phyloP scores from a whole-genome alignment of 495 filamentous ascomycete genomes.

The Cladorrhinum samala region DNA sequence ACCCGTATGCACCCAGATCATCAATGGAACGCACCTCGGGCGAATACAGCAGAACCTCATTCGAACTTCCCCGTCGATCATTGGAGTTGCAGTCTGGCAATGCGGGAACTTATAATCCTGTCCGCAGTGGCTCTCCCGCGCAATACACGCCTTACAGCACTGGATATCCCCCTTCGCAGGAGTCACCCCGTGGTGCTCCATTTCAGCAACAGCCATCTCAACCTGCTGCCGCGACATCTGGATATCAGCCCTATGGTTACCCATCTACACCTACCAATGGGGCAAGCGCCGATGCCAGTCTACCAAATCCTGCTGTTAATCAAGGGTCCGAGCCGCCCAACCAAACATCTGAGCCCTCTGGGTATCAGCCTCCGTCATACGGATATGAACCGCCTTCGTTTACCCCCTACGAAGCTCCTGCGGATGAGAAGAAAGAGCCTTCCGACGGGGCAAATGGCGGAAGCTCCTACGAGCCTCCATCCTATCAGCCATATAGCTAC shows the following conservation, averaged over 20 bases:
- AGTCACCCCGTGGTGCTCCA: constrained; percentile 9
- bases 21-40: constrained; percentile 41
- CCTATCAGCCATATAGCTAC: constrained; percentile 45
- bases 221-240: constrained; percentile 8
- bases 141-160: constrained; percentile 25
- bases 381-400: constrained; percentile 37
- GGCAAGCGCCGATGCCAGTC: neutral
- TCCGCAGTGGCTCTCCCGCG: constrained; percentile 18
- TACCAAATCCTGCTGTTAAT: constrained; percentile 13
- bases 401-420: constrained; percentile 27
- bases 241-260: constrained; percentile 24
- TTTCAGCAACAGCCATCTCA: constrained; percentile 12
- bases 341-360: constrained; percentile 9
- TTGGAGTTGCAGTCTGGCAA: constrained; percentile 37
- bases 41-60: constrained; percentile 37
- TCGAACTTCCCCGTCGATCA: constrained; percentile 37
- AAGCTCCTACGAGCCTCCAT: constrained; percentile 44
- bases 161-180: constrained; percentile 13
- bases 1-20: constrained; percentile 36
- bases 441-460: constrained; percentile 16
- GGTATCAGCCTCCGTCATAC: constrained; percentile 39
- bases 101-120: constrained; percentile 28
- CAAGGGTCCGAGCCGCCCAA: constrained; percentile 1
- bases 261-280: constrained; percentile 9
- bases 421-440: constrained; percentile 22